These are phyloP conservation scores for Chlorella sp. DNA, from an alignment of 139 green algal species.

Conservation along the genomic window DNA sequence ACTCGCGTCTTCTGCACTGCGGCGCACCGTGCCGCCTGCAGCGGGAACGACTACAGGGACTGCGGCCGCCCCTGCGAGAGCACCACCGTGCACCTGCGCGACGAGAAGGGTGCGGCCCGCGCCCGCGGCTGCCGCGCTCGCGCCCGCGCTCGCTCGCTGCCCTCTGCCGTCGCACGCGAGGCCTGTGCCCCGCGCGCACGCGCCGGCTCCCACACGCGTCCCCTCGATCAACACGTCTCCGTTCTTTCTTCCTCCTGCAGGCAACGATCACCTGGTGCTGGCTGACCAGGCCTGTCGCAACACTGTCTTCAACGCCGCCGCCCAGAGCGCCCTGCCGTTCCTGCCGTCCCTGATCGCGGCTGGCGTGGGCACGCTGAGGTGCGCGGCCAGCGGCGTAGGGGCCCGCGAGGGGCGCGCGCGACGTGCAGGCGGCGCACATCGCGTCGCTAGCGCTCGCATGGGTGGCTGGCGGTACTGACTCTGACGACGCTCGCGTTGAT, in stretches of 20 bases:
- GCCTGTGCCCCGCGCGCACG: no score
- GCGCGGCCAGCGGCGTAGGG: conserved; percentile 31
- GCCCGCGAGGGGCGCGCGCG: no score
- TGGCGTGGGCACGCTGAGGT: conserved; percentile 29
- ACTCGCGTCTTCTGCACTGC: no score
- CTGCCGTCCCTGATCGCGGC: conserved; percentile 18
- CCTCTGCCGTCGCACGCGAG: no score
- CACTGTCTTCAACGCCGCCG: conserved; percentile 85
- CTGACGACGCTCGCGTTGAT: no score
- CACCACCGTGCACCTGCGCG: conserved; percentile 71
- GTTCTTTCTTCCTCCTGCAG: background rate
- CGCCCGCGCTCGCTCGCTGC: no score
- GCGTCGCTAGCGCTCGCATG: no score
- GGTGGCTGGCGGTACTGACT: no score
- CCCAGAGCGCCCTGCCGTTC: conserved; percentile 50
- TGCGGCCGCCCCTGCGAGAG: conserved; percentile 88
- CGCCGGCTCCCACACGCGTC: no score
- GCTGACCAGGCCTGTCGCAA: conserved; percentile 87
- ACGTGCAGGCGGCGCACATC: no score
- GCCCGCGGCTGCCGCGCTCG: no score
- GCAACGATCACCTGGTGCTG: conserved; percentile 79
- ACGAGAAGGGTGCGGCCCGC: conserved; percentile 45
- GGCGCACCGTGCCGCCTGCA: background rate
- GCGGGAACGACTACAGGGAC: conserved; percentile 66
- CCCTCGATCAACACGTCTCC: no score